Conservation (phyloP, 1,284 basidiomycete species). For the Ceratobasidium sp. region DNA sequence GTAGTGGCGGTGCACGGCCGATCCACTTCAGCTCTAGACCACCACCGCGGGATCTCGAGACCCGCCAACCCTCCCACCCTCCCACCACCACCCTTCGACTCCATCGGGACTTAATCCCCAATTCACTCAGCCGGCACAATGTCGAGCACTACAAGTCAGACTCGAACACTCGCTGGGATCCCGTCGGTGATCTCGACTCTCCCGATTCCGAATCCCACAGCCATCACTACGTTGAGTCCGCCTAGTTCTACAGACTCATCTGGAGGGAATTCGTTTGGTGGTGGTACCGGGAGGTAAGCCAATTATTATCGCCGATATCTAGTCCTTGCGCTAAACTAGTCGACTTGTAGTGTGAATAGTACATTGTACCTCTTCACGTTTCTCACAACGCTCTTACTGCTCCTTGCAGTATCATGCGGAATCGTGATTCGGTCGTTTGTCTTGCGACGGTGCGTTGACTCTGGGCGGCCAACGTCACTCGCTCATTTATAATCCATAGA, state of each 20-base stretch:
- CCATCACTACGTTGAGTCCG: neutral
- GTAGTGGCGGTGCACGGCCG: neutral
- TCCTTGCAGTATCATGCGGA: conserved; percentile 54
- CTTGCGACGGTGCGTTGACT: conserved; percentile 50
- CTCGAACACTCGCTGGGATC: conserved; percentile 27
- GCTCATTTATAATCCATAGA: conserved; percentile 43
- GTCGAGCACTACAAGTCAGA: neutral
- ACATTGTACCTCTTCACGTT: conserved; percentile 59
- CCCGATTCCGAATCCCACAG: neutral
- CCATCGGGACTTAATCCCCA: neutral
- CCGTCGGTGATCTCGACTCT: neutral
- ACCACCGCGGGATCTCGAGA: conserved; percentile 13
- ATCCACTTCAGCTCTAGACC: neutral
- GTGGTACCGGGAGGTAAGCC: conserved; percentile 24
- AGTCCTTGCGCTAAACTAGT: neutral
- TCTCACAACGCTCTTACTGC: conserved; percentile 57
- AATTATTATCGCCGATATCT: neutral
- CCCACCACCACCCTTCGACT: conserved; percentile 11
- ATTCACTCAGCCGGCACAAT: neutral
- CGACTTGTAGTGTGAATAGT: conserved; percentile 29
- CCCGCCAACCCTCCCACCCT: neutral
- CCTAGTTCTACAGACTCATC: conserved; percentile 3
- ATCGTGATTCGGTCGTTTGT: conserved; percentile 56
- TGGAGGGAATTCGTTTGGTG: conserved; percentile 19
- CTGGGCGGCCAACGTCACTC: neutral